Conservation (phyloP, 1,139 yeast genomes). For the Eremothecium gossypii region DNA sequence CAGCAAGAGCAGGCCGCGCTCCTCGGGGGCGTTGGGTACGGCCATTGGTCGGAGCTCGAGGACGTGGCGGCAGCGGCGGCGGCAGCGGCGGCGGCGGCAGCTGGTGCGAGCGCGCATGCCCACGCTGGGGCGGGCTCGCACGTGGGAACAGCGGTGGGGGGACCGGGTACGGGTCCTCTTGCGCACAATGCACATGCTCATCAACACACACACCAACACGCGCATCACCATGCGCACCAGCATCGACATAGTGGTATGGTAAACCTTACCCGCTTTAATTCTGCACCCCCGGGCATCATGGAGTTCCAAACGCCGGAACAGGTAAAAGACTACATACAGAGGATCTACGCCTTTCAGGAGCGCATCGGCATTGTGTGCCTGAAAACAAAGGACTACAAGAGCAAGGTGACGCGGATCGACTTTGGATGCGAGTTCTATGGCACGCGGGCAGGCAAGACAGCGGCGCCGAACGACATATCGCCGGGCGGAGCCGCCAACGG, state of each 20-base stretch:
- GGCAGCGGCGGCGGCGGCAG: neutral
- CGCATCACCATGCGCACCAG: constrained; percentile 1
- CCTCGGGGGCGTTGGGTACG: constrained; percentile 1
- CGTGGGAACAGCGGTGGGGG: neutral
- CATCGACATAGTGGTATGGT: neutral
- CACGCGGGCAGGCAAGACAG: constrained; percentile 2
- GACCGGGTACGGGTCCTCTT: neutral
- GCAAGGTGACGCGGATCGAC: constrained; percentile 4
- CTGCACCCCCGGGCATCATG: constrained; percentile 3
- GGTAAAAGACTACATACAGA: constrained; percentile 3
- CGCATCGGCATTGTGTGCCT: constrained; percentile 2
- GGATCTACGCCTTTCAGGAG: constrained; percentile 2
- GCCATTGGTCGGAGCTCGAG: constrained; percentile 3
- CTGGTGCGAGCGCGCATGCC: neutral
- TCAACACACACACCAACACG: neutral
- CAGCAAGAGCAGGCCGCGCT: constrained; percentile 2
- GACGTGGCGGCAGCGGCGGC: constrained; percentile 1
- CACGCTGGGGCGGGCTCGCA: constrained; percentile 1
- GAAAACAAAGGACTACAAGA: constrained; percentile 3
- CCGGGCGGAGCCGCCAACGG: constrained; percentile 2
- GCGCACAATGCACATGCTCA: neutral
- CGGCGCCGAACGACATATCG: neutral
- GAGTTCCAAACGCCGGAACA: constrained; percentile 4
- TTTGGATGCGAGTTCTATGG: constrained; percentile 4
- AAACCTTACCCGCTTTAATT: constrained; percentile 1